Conservation (phyloP, 192 early-diverging fungal species). For the Backusella tuberculispora region DNA sequence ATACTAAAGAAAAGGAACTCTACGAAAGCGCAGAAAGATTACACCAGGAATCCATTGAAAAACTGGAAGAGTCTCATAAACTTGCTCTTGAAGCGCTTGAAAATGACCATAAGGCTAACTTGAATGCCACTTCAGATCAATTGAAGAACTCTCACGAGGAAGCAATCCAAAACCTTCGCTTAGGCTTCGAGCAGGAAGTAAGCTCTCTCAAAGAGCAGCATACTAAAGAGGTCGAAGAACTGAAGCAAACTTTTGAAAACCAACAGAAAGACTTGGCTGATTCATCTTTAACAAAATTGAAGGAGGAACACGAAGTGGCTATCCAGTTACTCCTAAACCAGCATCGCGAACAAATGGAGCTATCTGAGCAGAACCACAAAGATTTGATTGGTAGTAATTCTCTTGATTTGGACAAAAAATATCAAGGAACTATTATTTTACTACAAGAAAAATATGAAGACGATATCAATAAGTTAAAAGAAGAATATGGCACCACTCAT, state of each 20-base stretch:
- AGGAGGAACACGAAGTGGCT: neutral
- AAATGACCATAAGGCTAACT: neutral
- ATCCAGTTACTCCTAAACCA: conserved; percentile 1
- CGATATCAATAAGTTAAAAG: neutral
- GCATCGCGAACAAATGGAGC: conserved; percentile 2
- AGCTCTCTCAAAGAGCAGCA: conserved; percentile 1
- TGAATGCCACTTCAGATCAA: neutral
- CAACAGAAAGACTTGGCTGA: neutral
- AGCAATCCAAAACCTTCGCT: neutral
- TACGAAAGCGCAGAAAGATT: neutral
- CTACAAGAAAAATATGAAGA: neutral
- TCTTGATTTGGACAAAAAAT: neutral
- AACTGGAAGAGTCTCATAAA: neutral
- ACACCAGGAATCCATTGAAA: conserved; percentile 2
- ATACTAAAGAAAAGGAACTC: neutral
- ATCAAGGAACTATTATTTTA: neutral
- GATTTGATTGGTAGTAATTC: neutral
- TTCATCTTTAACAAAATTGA: conserved; percentile 1
- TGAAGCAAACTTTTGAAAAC: neutral
- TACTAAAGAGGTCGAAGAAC: neutral
- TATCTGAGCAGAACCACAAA: neutral
- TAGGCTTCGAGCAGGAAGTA: neutral
- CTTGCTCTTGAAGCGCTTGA: neutral
- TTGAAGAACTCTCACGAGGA: conserved; percentile 1
- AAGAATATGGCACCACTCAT: neutral